Conservation (phyloP, 768 basidiomycete species). For the Paxillus rubicundulus region DNA sequence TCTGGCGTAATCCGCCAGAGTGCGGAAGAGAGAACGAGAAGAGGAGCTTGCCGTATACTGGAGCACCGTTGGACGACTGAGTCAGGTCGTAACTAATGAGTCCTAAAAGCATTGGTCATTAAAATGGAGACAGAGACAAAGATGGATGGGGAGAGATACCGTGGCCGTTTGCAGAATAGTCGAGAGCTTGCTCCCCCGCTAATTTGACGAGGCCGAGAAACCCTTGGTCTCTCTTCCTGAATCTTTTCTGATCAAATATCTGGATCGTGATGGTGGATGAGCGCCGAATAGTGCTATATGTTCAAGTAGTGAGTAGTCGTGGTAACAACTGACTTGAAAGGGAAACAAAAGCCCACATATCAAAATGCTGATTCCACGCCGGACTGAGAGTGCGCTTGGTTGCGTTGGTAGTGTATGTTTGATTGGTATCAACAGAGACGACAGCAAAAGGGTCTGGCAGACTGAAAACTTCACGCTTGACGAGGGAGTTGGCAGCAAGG, state of each 20-base stretch:
- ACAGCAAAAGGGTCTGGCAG: slow-evolving; percentile 89
- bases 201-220: slow-evolving; percentile 61
- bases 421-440: slow-evolving; percentile 81
- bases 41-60: slow-evolving; percentile 81
- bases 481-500: slow-evolving; percentile 70
- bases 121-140: background rate
- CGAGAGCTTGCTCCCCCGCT: slow-evolving; percentile 51
- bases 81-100: slow-evolving; percentile 65
- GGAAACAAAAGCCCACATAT: slow-evolving; percentile 56
- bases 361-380: slow-evolving; percentile 84
- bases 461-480: slow-evolving; percentile 74
- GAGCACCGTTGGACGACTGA: slow-evolving; percentile 27
- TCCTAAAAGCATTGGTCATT: slow-evolving; percentile 37
- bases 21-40: slow-evolving; percentile 53
- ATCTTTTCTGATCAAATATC: slow-evolving; percentile 88
- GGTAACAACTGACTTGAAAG: background rate
- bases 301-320: slow-evolving; percentile 1
- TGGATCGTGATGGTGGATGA: slow-evolving; percentile 79
- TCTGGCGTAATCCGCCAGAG: slow-evolving; percentile 20
- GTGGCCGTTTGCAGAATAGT: slow-evolving; percentile 44
- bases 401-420: slow-evolving; percentile 74
- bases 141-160: slow-evolving; percentile 29
- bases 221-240: slow-evolving; percentile 84
- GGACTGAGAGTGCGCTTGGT: slow-evolving; percentile 67
- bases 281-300: slow-evolving; percentile 60